phyloP scores from a whole-genome alignment of 2,329 filamentous ascomycete genomes.

The Aspergillus clavatus region DNA sequence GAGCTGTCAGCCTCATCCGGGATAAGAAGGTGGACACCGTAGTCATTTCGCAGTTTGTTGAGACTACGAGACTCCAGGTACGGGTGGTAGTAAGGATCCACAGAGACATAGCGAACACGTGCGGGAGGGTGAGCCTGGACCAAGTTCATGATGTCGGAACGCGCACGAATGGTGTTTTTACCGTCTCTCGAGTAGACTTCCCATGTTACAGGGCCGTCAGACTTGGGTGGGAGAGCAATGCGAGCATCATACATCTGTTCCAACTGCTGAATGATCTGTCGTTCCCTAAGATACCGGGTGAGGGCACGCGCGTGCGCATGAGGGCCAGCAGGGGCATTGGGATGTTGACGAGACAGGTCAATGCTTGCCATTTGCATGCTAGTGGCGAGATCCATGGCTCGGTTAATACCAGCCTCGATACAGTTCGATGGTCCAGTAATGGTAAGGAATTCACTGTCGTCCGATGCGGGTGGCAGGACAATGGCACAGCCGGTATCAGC shows the following conservation, averaged over 20 bases:
- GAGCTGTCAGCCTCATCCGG: slow-evolving; percentile 42
- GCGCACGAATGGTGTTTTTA: slow-evolving; percentile 61
- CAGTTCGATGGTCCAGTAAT: slow-evolving; percentile 74
- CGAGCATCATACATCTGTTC: slow-evolving; percentile 78
- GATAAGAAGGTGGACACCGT: slow-evolving; percentile 46
- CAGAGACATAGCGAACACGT: slow-evolving; percentile 40
- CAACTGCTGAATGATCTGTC: slow-evolving; percentile 74
- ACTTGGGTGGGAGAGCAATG: slow-evolving; percentile 70
- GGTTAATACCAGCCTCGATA: slow-evolving; percentile 70
- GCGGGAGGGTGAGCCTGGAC: slow-evolving; percentile 46
- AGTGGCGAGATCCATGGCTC: slow-evolving; percentile 81
- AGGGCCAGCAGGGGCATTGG: slow-evolving; percentile 65
- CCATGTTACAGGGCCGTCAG: slow-evolving; percentile 69
- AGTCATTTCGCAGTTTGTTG: slow-evolving; percentile 37
- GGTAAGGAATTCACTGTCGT: slow-evolving; percentile 77
- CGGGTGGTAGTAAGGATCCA: slow-evolving; percentile 48
- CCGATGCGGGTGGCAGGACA: slow-evolving; percentile 68
- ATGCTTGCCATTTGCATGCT: slow-evolving; percentile 80
- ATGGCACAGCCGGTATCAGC: slow-evolving; percentile 86
- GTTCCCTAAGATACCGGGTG: slow-evolving; percentile 79
- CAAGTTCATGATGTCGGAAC: slow-evolving; percentile 47
- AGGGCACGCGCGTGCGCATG: slow-evolving; percentile 77
- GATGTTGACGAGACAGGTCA: slow-evolving; percentile 76
- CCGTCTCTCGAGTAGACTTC: slow-evolving; percentile 82
- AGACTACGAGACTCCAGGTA: slow-evolving; percentile 41